These are phyloP conservation scores for Boletus sensibilis DNA, from an alignment of 768 basidiomycete genomes.

Conservation along the genomic window DNA sequence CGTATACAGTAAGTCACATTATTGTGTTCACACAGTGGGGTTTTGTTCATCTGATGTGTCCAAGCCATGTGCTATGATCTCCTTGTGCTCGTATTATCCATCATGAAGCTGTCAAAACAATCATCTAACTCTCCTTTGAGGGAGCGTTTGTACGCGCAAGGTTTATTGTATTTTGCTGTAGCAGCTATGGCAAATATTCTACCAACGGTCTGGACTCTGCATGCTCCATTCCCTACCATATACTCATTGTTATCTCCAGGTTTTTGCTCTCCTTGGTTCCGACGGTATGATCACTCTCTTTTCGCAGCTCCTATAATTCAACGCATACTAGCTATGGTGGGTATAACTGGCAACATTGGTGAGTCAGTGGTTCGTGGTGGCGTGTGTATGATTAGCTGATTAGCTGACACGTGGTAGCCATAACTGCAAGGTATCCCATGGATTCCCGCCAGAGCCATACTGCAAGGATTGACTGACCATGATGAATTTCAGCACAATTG, in stretches of 20 bases:
- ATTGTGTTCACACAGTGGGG: background rate
- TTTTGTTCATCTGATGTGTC: background rate
- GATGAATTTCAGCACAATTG: constrained; percentile 12
- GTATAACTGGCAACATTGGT: constrained; percentile 8
- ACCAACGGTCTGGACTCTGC: constrained; percentile 7
- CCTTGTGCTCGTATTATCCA: constrained; percentile 15
- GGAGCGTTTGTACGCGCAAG: constrained; percentile 17
- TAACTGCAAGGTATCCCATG: constrained; percentile 11
- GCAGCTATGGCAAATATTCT: constrained; percentile 10
- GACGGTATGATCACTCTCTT: constrained; percentile 1
- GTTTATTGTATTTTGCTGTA: constrained; percentile 18
- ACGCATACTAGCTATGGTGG: constrained; percentile 3
- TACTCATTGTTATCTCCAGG: constrained; percentile 4
- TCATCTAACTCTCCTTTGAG: constrained; percentile 12
- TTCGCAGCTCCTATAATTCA: background rate
- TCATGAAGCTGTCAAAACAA: constrained; percentile 14
- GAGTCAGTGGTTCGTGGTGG: background rate
- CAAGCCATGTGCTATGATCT: constrained; percentile 24
- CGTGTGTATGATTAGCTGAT: background rate
- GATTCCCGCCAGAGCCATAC: background rate
- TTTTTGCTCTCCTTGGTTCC: constrained; percentile 11
- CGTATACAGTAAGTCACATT: constrained; percentile 17
- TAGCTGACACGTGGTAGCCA: constrained; percentile 1
- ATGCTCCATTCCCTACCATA: background rate
- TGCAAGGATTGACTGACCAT: background rate